Percentiles rank a stretch among this genome's conserved stretches.
Conservation (phyloP, 805 yeast species). For the Helenozyma rhizophorensis region DNA sequence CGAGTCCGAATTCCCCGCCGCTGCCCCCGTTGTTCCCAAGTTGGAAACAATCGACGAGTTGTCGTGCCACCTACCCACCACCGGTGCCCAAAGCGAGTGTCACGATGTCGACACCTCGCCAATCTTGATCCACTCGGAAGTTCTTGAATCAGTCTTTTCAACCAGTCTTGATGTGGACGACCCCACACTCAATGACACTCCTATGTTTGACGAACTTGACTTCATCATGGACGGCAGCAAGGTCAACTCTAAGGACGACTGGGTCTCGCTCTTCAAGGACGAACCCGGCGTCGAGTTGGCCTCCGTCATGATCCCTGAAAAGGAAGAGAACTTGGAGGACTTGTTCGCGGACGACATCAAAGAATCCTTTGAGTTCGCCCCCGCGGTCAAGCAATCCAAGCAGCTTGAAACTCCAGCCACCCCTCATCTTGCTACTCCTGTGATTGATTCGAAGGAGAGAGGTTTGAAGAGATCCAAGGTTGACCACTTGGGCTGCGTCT, state of each 20-base stretch:
- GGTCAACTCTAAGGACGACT: constrained; percentile 42
- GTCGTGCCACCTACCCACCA: constrained; percentile 24
- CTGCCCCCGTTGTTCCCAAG: constrained; percentile 14
- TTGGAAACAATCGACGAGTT: constrained; percentile 20
- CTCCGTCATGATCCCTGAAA: constrained; percentile 5
- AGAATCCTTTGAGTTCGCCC: constrained; percentile 16
- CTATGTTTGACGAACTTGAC: constrained; percentile 58
- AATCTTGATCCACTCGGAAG: constrained; percentile 48
- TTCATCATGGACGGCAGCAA: constrained; percentile 37
- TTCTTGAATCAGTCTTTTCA: constrained; percentile 49
- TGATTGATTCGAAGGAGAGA: constrained; percentile 3
- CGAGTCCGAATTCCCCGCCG: constrained; percentile 10
- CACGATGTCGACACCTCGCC: constrained; percentile 32
- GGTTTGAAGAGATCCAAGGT: constrained; percentile 28
- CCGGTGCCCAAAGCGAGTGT: constrained; percentile 7
- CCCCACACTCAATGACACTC: constrained; percentile 31
- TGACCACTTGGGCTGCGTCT: constrained; percentile 72
- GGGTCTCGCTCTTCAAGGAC: constrained; percentile 58
- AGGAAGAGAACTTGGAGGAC: constrained; percentile 16
- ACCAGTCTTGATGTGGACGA: constrained; percentile 35
- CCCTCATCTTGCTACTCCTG: constrained; percentile 12
- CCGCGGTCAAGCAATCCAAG: constrained; percentile 14
- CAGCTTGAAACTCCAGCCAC: constrained; percentile 24
- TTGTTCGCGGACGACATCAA: constrained; percentile 18
- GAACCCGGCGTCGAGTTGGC: constrained; percentile 6